These are phyloP conservation scores for Eleusine coracana DNA, from an alignment of 176 grass and related monocot species.

Conservation along the genomic window DNA sequence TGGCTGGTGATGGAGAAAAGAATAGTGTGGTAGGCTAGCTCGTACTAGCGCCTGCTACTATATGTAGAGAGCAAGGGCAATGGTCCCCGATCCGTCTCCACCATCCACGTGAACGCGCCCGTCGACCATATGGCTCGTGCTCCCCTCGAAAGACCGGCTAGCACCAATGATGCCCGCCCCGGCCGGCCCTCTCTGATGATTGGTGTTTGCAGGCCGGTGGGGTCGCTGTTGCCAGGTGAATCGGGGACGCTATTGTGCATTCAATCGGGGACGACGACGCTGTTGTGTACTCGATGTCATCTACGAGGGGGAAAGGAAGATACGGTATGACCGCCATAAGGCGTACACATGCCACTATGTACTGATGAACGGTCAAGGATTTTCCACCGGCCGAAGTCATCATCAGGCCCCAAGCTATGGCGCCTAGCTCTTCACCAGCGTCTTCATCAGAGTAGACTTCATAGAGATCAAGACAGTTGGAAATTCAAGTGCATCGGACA, in stretches of 20 bases:
- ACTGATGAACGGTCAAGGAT: neutral
- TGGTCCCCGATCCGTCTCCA: neutral
- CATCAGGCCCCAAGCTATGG: neutral
- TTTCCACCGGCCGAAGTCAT: neutral
- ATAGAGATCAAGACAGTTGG: neutral
- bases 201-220: neutral
- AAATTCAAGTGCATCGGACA: neutral
- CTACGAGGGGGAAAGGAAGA: neutral
- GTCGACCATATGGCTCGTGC: conserved; percentile 10
- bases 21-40: neutral
- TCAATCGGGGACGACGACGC: neutral
- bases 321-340: neutral
- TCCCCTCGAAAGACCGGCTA: neutral
- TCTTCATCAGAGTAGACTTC: neutral
- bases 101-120: conserved; percentile 20
- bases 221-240: conserved; percentile 28
- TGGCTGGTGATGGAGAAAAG: neutral
- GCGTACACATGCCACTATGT: too few species aligned
- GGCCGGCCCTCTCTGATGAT: neutral
- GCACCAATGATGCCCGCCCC: neutral
- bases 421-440: too few species aligned
- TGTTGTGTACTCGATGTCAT: neutral
- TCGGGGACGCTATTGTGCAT: conserved; percentile 1
- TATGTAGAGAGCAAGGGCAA: neutral
- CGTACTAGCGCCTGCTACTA: neutral